Evolutionary conservation across 2,329 filamentous ascomycete genomes (phyloP).

Genomic region (Ascochyta rabiei): DNA sequence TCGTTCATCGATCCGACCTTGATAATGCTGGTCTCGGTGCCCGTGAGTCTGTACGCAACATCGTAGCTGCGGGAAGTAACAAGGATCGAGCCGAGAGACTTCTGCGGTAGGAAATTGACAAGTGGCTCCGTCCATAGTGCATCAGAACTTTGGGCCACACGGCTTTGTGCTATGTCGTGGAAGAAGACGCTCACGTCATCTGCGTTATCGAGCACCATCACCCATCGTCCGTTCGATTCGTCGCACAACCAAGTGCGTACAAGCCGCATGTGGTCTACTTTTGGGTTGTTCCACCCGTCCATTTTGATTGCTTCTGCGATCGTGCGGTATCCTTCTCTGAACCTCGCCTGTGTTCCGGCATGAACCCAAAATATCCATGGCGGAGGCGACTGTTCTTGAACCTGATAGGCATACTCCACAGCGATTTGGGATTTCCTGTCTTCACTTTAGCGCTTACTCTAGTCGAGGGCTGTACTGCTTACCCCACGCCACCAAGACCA

Average conservation of each 20-base stretch:
- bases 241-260: constrained; percentile 21
- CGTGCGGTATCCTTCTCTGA: constrained; percentile 17
- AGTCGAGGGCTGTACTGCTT: not conserved
- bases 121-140: not conserved
- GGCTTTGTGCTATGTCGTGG: not conserved
- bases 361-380: constrained; percentile 27
- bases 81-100: constrained; percentile 9
- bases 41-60: constrained; percentile 16
- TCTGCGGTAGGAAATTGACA: constrained; percentile 1
- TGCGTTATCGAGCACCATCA: constrained; percentile 31
- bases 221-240: constrained; percentile 21
- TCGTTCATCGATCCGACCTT: constrained; percentile 17
- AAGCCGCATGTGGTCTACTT: constrained; percentile 18
- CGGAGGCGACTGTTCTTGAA: constrained; percentile 7
- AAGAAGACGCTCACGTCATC: constrained; percentile 22
- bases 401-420: constrained; percentile 19
- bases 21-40: constrained; percentile 1
- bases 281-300: constrained; percentile 11
- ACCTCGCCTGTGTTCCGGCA: constrained; percentile 14
- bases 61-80: constrained; percentile 16
- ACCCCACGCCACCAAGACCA: constrained; percentile 32
- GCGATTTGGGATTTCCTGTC: constrained; percentile 30
- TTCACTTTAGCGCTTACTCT: not conserved
- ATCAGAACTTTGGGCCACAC: not conserved
- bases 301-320: constrained; percentile 21